Evolutionary conservation across 495 filamentous ascomycete species (phyloP), one percentile per base, ranked within the genome.

Genomic region (Penicillium ochrochloron): DNA sequence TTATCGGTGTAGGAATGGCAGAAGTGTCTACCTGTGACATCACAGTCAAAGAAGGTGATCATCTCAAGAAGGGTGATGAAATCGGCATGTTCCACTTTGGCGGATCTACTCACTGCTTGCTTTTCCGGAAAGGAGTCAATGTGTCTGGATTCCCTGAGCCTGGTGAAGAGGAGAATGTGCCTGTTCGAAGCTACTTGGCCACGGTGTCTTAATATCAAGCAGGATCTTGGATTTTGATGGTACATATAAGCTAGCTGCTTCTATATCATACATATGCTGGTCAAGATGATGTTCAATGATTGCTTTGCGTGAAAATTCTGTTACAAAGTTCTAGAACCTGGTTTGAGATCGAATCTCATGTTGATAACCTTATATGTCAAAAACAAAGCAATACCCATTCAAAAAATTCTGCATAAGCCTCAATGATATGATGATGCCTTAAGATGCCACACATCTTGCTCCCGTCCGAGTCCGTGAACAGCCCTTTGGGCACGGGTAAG

Each of bases 61-160:
- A 78, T 37, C 66, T 92, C 11, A 74, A 71, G 14, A 91, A 91
- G 75, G 90, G 89, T 17, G 85, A 91, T 10, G 74, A 90, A 71
- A 75, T 86, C 42, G 89, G 89, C 23, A 90, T 89, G 88, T 92
- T 92, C 72, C 89, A 91, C 71, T 91, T 88, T 74, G 89, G 89
- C 15, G 89, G 89, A 5, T 86, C 82, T 11, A 86, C 84, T 6
- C 83, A 90, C 65, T 88, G 85, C 62, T 64, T 92, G 66, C 64
- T 92, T 1, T 91, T 92, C 62, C 59, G 70, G 25, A 72, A 72
- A 57, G 67, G 65, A 25, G 71, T 75, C 5, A 53, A 75, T 46
- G 59, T 75, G 5, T 61, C 71, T n/a, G 78, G 76, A 2, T 86
- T 88, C 64, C 86, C 86, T 1, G 64, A 80, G 39, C 64, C 80